Evolutionary conservation across 148 eudicot genomes (phyloP).

Genomic region (Nyssa sinensis): DNA sequence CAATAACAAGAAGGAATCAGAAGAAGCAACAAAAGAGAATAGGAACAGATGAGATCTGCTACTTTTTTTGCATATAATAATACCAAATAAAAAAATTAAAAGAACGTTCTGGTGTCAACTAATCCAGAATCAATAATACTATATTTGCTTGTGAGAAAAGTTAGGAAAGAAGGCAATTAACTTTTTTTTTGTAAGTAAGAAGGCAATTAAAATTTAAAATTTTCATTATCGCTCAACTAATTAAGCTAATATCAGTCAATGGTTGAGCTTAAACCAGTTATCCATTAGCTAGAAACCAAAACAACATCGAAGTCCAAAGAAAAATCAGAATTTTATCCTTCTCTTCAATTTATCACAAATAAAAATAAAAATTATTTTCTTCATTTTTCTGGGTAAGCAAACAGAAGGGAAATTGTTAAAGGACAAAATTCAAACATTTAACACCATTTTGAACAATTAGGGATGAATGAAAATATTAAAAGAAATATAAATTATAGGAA

Average conservation of each 20-base stretch:
- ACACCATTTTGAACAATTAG: too few relatives aligned
- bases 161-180: not conserved
- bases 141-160: not conserved
- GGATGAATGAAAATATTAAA: too few relatives aligned
- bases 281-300: not conserved
- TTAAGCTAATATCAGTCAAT: too few relatives aligned
- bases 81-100: not conserved
- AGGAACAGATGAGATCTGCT: not conserved
- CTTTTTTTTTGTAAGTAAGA: too few relatives aligned
- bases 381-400: not conserved
- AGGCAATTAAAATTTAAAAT: too few relatives aligned
- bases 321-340: too few relatives aligned
- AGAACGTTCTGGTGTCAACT: not conserved
- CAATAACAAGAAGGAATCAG: conserved; percentile 16
- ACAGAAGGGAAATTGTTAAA: not conserved
- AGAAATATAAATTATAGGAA: too few relatives aligned
- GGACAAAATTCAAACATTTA: too few relatives aligned
- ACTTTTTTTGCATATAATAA: not conserved
- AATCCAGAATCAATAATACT: not conserved
- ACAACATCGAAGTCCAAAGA: not conserved
- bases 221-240: too few relatives aligned
- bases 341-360: too few relatives aligned
- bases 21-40: conserved; percentile 14
- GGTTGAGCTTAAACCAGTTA: not conserved
- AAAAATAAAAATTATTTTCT: not conserved